Conservation (phyloP, 73 alveolate genomes). For the Paramecium pentaurelia region DNA sequence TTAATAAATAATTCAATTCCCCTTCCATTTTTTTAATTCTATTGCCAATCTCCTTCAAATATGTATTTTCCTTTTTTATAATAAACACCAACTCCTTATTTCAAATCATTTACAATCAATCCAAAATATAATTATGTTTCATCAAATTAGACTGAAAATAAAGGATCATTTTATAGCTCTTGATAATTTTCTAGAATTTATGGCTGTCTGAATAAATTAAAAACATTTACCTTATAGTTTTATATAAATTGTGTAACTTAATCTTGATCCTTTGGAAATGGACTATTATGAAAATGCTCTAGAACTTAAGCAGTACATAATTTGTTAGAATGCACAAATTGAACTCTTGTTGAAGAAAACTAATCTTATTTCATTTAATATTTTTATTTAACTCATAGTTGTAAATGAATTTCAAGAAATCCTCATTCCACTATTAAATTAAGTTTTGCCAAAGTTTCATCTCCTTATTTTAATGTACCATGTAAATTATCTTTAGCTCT, state of each 20-base stretch:
- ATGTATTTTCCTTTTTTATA: conserved; percentile 27
- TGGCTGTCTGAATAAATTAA: background rate
- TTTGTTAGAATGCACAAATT: background rate
- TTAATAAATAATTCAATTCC: conserved; percentile 60
- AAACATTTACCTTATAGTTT: background rate
- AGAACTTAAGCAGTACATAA: background rate
- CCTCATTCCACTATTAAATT: background rate
- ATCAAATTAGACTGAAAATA: background rate
- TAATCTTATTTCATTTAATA: background rate
- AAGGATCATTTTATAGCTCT: background rate
- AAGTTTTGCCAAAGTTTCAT: background rate
- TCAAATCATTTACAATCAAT: background rate
- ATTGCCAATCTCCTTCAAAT: conserved; percentile 72
- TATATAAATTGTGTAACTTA: background rate
- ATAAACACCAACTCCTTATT: background rate
- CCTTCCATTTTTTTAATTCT: conserved; percentile 62
- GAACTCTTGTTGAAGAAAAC: background rate
- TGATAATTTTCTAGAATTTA: background rate
- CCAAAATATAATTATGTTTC: background rate
- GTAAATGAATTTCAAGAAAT: background rate
- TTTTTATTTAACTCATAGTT: background rate
- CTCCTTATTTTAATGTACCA: conserved; percentile 4
- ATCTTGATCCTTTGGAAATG: background rate
- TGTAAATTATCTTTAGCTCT: conserved; percentile 62
- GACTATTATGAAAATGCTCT: background rate